Percentiles rank a stretch among this genome's conserved stretches.
These are phyloP conservation scores for Saccharomyces hybrid DNA, from an alignment of 1,139 yeast species.

Conservation along the genomic window DNA sequence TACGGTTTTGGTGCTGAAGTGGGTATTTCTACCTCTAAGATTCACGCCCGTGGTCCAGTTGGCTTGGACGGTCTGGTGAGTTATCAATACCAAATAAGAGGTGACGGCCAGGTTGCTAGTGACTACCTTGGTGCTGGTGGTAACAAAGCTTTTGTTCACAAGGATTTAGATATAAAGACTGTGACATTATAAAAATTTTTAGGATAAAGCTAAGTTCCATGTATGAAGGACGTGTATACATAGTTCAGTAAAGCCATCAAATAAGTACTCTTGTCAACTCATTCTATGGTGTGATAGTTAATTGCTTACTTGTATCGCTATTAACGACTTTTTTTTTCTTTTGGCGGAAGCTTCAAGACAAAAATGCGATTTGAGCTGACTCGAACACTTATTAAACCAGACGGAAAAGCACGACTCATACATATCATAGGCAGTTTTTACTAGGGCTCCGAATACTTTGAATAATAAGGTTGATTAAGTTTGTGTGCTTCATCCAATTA, in stretches of 20 bases:
- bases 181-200: constrained; percentile 12
- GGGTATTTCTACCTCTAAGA: constrained; percentile 92
- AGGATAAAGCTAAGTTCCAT: background rate
- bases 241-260: background rate
- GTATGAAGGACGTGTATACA: background rate
- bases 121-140: constrained; percentile 96
- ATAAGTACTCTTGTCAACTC: background rate
- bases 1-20: constrained; percentile 98
- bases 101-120: constrained; percentile 85
- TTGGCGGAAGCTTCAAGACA: background rate
- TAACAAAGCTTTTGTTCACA: constrained; percentile 65
- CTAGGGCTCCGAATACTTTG: background rate
- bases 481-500: background rate
- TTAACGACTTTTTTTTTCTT: background rate
- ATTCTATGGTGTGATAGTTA: background rate
- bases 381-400: background rate
- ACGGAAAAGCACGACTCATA: background rate
- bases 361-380: background rate
- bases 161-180: constrained; percentile 40
- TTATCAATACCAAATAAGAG: constrained; percentile 87
- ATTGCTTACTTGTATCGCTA: background rate
- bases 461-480: background rate
- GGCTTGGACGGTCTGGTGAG: constrained; percentile 95
- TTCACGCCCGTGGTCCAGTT: constrained; percentile 97
- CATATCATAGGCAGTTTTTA: background rate